A percentile compares a stretch with the other conserved stretches of the same genome.
phyloP scores from a whole-genome alignment of 164 flowering plant genomes.

The Stephania yunnanensis region DNA sequence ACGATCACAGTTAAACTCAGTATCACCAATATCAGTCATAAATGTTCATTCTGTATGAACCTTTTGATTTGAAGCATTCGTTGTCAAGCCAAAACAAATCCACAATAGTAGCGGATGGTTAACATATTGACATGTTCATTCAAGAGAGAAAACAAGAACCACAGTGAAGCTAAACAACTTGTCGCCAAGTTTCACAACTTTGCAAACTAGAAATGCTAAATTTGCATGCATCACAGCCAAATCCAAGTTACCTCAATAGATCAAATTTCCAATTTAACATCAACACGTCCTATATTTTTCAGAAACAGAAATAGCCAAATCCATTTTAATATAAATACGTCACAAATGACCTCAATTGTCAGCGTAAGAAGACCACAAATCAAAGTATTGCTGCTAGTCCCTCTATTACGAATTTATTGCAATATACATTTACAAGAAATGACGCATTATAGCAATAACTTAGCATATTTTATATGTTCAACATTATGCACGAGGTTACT shows the following conservation, averaged over 20 bases:
- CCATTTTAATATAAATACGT: background rate
- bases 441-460: no score
- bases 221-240: background rate
- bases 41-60: background rate
- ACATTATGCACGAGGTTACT: no score
- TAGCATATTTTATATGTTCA: no score
- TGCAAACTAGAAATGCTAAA: background rate
- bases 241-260: background rate
- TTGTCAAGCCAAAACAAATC: background rate
- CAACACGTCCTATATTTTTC: background rate
- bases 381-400: no score
- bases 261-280: background rate
- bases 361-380: no score
- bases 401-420: no score
- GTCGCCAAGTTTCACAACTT: background rate
- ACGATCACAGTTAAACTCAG: background rate
- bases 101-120: background rate
- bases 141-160: background rate
- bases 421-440: no score
- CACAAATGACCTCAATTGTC: no score
- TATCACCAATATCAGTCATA: background rate
- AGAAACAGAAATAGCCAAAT: background rate
- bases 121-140: background rate
- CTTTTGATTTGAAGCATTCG: background rate
- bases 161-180: background rate